These are phyloP conservation scores for Phytopythium ostracodes DNA, from an alignment of 352 stramenopile species.

Conservation along the genomic window DNA sequence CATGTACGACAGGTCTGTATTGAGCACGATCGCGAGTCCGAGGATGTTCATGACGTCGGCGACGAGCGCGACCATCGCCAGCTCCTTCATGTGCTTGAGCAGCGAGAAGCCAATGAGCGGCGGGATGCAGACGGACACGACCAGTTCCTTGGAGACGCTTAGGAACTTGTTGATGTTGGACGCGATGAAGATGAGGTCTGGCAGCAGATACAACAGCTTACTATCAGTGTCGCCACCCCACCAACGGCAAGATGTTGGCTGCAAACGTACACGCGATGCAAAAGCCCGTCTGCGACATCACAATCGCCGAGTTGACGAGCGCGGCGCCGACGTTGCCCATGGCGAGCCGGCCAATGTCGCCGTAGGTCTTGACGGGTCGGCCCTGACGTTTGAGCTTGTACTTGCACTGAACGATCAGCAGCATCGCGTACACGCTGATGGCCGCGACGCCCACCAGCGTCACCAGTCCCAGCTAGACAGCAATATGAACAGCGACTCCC, in stretches of 20 bases:
- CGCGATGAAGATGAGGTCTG: constrained; percentile 91
- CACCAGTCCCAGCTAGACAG: constrained; percentile 44
- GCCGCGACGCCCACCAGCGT: constrained; percentile 47
- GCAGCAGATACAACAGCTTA: background rate
- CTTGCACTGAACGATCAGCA: constrained; percentile 77
- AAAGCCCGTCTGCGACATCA: constrained; percentile 88
- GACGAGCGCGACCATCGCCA: constrained; percentile 85
- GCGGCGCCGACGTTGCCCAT: constrained; percentile 59
- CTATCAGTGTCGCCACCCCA: background rate
- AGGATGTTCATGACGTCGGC: constrained; percentile 88
- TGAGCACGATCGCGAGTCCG: constrained; percentile 78
- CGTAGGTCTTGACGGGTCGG: constrained; percentile 63
- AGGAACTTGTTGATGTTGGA: constrained; percentile 83
- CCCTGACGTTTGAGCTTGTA: constrained; percentile 64
- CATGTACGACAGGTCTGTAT: constrained; percentile 79
- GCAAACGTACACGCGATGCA: constrained; percentile 71
- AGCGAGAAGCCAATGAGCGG: constrained; percentile 79
- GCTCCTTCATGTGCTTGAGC: constrained; percentile 82
- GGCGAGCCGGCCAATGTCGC: constrained; percentile 80
- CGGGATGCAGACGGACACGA: constrained; percentile 55
- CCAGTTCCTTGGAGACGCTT: constrained; percentile 41
- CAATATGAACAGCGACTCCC: background rate
- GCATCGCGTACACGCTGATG: constrained; percentile 69
- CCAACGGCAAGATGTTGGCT: background rate
- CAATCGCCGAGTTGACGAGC: constrained; percentile 82